Conservation (phyloP, 78 protist genomes). For the Dictyostelium firmibasis region DNA sequence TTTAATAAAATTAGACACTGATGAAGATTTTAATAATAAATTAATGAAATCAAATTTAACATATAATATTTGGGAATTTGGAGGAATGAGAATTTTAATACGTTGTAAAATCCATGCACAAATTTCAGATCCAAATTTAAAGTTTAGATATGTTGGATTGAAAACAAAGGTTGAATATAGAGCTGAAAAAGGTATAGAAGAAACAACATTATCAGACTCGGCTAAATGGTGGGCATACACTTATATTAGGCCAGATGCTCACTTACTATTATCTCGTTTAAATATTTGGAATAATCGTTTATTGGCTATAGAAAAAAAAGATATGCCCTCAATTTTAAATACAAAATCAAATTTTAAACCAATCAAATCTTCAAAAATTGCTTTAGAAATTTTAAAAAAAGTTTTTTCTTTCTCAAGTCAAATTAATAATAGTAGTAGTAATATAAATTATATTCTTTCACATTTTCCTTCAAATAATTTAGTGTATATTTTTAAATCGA, state of each 20-base stretch:
- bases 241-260: constrained; percentile 76
- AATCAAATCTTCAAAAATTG: constrained; percentile 22
- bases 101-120: constrained; percentile 71
- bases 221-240: constrained; percentile 78
- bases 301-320: constrained; percentile 41
- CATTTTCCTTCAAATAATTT: constrained; percentile 10
- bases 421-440: not conserved
- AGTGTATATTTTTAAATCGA: constrained; percentile 17
- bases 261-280: constrained; percentile 37
- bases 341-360: constrained; percentile 54
- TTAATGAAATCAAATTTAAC: constrained; percentile 28
- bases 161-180: constrained; percentile 49
- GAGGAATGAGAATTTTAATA: constrained; percentile 56
- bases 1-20: not conserved
- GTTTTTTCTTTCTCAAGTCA: not conserved
- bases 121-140: constrained; percentile 14
- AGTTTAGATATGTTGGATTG: constrained; percentile 63
- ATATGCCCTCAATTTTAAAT: constrained; percentile 55
- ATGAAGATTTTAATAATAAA: not conserved
- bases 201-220: constrained; percentile 6
- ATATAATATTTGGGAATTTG: constrained; percentile 75
- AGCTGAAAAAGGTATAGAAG: constrained; percentile 43
- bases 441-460: not conserved
- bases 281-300: constrained; percentile 29
- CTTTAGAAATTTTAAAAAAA: constrained; percentile 27